These are phyloP conservation scores for Ascochyta fabae DNA, from an alignment of 2,329 filamentous ascomycete species.

Conservation along the genomic window DNA sequence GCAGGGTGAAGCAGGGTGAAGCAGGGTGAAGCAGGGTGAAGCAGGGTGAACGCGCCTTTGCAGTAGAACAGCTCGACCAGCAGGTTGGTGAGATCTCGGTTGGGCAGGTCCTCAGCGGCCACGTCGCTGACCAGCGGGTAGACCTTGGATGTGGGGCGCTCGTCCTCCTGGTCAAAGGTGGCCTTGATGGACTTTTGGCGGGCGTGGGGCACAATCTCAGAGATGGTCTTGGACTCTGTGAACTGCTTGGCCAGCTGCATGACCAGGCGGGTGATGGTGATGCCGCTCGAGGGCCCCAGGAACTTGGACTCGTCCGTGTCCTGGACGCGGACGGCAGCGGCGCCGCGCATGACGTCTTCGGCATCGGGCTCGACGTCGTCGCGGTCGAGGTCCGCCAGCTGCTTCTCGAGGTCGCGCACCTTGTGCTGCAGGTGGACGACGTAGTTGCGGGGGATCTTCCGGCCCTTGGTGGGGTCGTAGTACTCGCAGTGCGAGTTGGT, in stretches of 20 bases:
- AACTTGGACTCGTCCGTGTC: constrained; percentile 90
- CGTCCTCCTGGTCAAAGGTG: constrained; percentile 69
- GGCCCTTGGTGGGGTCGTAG: constrained; percentile 85
- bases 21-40: too few relatives aligned
- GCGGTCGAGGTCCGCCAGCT: constrained; percentile 79
- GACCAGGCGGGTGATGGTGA: constrained; percentile 90
- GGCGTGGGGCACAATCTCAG: constrained; percentile 85
- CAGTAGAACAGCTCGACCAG: constrained; percentile 85
- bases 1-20: neutral
- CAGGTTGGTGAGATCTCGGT: constrained; percentile 73
- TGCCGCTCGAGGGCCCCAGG: constrained; percentile 91
- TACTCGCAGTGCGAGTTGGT: constrained; percentile 94
- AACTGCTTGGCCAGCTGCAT: constrained; percentile 97
- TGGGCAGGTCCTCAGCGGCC: constrained; percentile 77
- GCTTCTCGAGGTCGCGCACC: constrained; percentile 80
- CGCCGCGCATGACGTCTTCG: constrained; percentile 86
- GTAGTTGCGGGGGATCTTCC: constrained; percentile 87
- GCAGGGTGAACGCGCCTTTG: constrained; percentile 64
- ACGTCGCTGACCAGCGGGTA: constrained; percentile 90
- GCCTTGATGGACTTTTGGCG: constrained; percentile 71
- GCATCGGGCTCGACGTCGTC: constrained; percentile 73
- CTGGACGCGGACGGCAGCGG: constrained; percentile 82
- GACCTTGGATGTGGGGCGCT: constrained; percentile 74
- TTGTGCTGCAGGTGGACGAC: constrained; percentile 90
- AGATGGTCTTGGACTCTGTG: constrained; percentile 88